Evolutionary conservation across 768 basidiomycete genomes (phyloP).

Genomic region (Amanita subjunquillea): DNA sequence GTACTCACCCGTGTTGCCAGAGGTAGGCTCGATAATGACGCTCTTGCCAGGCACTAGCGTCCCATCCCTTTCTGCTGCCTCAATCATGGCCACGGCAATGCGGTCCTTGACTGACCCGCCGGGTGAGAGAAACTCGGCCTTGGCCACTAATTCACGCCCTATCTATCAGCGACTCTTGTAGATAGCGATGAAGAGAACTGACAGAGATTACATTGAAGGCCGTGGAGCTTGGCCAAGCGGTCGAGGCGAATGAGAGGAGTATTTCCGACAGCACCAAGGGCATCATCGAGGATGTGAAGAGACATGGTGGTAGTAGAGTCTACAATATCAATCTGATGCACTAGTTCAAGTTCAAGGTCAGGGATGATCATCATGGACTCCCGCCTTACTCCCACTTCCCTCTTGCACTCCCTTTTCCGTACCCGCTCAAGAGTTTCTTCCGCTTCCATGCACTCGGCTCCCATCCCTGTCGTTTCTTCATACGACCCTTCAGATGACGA

Average conservation of each 20-base stretch:
- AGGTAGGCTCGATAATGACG: constrained; percentile 91
- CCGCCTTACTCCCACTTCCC: constrained; percentile 38
- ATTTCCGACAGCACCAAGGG: constrained; percentile 79
- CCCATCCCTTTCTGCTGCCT: constrained; percentile 86
- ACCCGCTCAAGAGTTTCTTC: constrained; percentile 27
- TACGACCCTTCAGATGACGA: constrained; percentile 63
- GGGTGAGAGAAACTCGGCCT: constrained; percentile 82
- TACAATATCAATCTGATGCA: too few relatives aligned
- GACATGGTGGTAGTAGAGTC: constrained; percentile 14
- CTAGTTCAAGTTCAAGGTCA: constrained; percentile 8
- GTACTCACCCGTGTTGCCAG: constrained; percentile 80
- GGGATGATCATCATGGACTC: constrained; percentile 18
- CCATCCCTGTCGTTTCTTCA: constrained; percentile 63
- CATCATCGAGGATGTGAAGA: constrained; percentile 57
- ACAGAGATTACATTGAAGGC: constrained; percentile 86
- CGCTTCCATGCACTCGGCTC: constrained; percentile 39
- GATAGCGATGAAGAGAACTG: constrained; percentile 18
- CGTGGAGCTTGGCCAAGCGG: constrained; percentile 63
- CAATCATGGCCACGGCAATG: constrained; percentile 94
- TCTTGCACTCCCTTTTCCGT: constrained; percentile 47
- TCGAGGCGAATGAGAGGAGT: constrained; percentile 87
- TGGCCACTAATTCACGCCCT: constrained; percentile 49
- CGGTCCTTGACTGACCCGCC: constrained; percentile 96
- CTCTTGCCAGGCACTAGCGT: constrained; percentile 79
- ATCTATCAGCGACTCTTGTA: background rate